These are phyloP conservation scores for Penicillium manginii DNA, from an alignment of 495 filamentous ascomycete species.

Conservation along the genomic window DNA sequence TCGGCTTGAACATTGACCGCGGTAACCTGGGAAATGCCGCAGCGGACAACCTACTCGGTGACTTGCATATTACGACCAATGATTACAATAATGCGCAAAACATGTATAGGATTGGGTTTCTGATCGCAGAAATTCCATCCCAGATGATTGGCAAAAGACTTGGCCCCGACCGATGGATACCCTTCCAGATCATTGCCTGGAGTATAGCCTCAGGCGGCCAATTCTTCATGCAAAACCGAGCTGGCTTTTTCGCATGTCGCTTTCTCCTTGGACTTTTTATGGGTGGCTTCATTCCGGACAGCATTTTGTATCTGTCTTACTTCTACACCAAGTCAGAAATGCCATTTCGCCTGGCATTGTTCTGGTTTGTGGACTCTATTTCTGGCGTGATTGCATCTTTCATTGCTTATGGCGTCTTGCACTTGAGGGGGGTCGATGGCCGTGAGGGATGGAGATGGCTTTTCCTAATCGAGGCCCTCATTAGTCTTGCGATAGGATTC, in stretches of 20 bases:
- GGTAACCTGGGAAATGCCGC: constrained; percentile 68
- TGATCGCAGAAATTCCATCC: constrained; percentile 65
- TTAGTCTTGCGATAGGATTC: constrained; percentile 57
- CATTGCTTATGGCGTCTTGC: constrained; percentile 51
- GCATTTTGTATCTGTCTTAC: constrained; percentile 66
- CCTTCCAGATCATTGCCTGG: constrained; percentile 35
- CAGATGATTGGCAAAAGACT: constrained; percentile 56
- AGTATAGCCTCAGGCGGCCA: constrained; percentile 31
- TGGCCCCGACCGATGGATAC: constrained; percentile 60
- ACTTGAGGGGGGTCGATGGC: constrained; percentile 42
- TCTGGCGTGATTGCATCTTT: constrained; percentile 50
- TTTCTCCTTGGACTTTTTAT: constrained; percentile 34
- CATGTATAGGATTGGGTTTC: constrained; percentile 36
- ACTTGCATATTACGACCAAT: constrained; percentile 61
- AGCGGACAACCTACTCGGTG: constrained; percentile 63
- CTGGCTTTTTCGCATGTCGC: constrained; percentile 35
- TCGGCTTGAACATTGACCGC: constrained; percentile 74
- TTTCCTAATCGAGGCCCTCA: constrained; percentile 55
- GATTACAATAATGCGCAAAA: constrained; percentile 66
- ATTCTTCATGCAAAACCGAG: constrained; percentile 31
- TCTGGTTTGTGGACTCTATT: constrained; percentile 64
- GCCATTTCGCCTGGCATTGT: constrained; percentile 59
- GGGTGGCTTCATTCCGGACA: constrained; percentile 36
- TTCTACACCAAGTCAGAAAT: constrained; percentile 69
- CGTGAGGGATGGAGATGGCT: constrained; percentile 44